These are phyloP conservation scores for Fusarium drepaniforme DNA, from an alignment of 2,329 filamentous ascomycete genomes.

Conservation along the genomic window DNA sequence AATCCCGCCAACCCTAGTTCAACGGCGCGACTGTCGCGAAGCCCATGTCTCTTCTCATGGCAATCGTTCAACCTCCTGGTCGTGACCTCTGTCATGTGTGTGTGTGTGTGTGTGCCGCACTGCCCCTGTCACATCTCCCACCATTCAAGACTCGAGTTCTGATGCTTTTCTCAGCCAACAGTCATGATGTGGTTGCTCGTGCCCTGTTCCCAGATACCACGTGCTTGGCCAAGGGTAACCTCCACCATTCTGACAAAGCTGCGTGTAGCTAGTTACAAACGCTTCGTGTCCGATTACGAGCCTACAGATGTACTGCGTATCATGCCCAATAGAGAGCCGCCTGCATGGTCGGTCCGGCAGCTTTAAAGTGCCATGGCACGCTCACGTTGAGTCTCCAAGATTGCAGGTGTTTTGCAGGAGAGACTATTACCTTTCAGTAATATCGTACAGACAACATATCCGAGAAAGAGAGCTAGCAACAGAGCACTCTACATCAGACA, in stretches of 20 bases:
- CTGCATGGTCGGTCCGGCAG: neutral
- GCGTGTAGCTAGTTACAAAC: constrained; percentile 9
- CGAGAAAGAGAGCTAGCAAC: neutral
- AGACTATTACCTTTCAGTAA: neutral
- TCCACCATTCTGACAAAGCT: constrained; percentile 9
- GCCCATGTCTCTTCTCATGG: neutral
- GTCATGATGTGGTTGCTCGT: constrained; percentile 10
- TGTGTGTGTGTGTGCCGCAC: constrained; percentile 3
- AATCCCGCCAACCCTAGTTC: constrained; percentile 2
- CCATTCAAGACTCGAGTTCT: neutral
- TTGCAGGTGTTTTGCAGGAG: neutral
- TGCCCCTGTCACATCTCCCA: constrained; percentile 4
- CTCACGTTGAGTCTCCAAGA: neutral
- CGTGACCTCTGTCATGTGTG: neutral
- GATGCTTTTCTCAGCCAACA: neutral
- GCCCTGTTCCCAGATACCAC: constrained; percentile 38
- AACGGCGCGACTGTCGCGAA: neutral
- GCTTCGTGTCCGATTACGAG: neutral
- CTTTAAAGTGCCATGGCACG: neutral
- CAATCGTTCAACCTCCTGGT: neutral
- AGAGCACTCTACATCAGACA: neutral
- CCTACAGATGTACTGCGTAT: neutral
- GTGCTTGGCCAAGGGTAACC: constrained; percentile 15
- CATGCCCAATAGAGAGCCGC: neutral
- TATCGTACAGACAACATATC: neutral